Percentiles rank a stretch among this genome's conserved stretches.
Conservation (phyloP, 176 grass and related monocot species). For the Lolium rigidum region DNA sequence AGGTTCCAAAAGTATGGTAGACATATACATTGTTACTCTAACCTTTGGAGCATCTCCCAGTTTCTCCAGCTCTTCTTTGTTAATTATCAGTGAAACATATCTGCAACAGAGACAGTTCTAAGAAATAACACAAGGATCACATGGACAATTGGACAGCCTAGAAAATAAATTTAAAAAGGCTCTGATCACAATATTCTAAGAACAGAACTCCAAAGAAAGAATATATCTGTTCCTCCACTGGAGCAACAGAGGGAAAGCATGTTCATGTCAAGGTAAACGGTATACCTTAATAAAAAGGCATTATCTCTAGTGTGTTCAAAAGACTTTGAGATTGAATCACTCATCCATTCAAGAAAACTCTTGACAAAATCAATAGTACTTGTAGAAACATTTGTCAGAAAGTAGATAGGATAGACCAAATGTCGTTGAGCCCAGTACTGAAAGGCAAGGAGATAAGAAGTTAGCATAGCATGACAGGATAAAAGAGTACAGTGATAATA, state of each 20-base stretch:
- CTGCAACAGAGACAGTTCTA: conserved; percentile 47
- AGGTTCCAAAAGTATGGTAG: conserved; percentile 24
- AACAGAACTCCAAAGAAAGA: not conserved
- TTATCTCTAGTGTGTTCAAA: conserved; percentile 90
- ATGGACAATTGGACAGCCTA: not conserved
- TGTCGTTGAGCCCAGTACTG: conserved; percentile 84
- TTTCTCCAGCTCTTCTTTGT: conserved; percentile 85
- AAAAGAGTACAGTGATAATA: not conserved
- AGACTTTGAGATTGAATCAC: conserved; percentile 88
- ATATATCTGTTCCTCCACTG: too few species aligned
- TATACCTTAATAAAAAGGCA: conserved; percentile 85
- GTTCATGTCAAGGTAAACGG: not conserved
- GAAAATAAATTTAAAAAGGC: not conserved
- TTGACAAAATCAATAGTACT: conserved; percentile 95
- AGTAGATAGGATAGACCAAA: conserved; percentile 87
- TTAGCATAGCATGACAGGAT: conserved; percentile 37
- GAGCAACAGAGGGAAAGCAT: conserved; percentile 1
- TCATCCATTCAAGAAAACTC: conserved; percentile 99
- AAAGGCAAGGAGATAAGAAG: conserved; percentile 48
- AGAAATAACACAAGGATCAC: conserved; percentile 33
- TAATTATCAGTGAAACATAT: conserved; percentile 80
- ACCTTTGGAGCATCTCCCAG: conserved; percentile 83
- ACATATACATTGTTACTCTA: conserved; percentile 47
- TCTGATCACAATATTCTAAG: conserved; percentile 2
- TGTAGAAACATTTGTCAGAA: conserved; percentile 93